Base-by-base conservation (phyloP, 106 monocot species). In the Acorus calamus region DNA sequence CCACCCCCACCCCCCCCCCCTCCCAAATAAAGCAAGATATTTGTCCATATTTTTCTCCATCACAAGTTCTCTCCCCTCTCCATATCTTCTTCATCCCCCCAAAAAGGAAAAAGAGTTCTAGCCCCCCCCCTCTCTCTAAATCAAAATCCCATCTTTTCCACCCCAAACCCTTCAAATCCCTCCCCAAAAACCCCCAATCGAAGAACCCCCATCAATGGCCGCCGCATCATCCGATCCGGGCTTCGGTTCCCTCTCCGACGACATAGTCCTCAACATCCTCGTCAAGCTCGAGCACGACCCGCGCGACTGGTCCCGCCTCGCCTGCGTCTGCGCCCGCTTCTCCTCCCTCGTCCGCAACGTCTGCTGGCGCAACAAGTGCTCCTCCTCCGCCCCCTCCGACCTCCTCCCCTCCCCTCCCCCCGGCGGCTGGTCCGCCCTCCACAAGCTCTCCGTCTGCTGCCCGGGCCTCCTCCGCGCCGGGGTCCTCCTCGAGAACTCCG, bases 401-500 rank as follows among this genome's bases (percentile, higher is more conserved):
- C 46, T 73, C 69, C 14, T 47, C 65, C 42, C 46, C 53, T 44
- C 59, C 10, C 42, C 55, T 7, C 69, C 76, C 7, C 65, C 62
- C 53, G 78, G 62, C 42, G 73, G 62, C 14, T 86, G 86, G 80
- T 55, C 84, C 7, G 28, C 86, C 10, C 84, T 94, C 52, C 66
- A 82, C 84, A 94, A 90, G 80, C 75, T 96, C 76, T 69, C 84
- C 62, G 90, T 87, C 11, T 96, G 90, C 74, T 96, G 94, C 69
- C 94, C 94, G 0, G 94, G 94, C 41, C 94, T 91, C 55, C 56
- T 71, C 45, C 80, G 69, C 71, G 74, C 94, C 57, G 94, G 94
- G 8, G 70, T 96, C 46, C 78, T 96, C 69, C 90, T 96, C 67
- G 76, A 96, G 51, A 69, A 74, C 64, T 82, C 90, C 62, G 84